These are phyloP conservation scores for Lactarius trivialis DNA, from an alignment of 768 basidiomycete genomes.

Conservation along the genomic window DNA sequence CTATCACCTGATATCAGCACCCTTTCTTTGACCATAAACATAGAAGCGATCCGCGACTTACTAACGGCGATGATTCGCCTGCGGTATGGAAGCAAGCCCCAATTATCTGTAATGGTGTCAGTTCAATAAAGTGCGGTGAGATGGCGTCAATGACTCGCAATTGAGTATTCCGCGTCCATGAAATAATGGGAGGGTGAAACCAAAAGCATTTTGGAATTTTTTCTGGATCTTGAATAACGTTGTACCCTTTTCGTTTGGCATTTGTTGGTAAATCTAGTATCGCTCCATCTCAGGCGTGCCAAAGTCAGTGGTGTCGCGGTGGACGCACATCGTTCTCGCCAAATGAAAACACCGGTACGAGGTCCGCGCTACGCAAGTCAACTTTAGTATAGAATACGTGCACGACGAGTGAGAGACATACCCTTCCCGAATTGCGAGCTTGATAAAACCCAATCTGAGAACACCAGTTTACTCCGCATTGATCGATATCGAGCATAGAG, in stretches of 20 bases:
- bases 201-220: slow-evolving; percentile 86
- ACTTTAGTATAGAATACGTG: not conserved
- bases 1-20: slow-evolving; percentile 35
- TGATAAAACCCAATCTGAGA: slow-evolving; percentile 85
- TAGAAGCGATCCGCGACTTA: slow-evolving; percentile 41
- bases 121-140: not conserved
- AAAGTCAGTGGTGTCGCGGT: slow-evolving; percentile 1
- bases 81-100: slow-evolving; percentile 94
- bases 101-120: slow-evolving; percentile 59
- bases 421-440: slow-evolving; percentile 87
- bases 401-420: slow-evolving; percentile 30
- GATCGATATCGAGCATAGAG: slow-evolving; percentile 5
- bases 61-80: slow-evolving; percentile 93
- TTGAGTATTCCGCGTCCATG: slow-evolving; percentile 93
- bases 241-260: slow-evolving; percentile 93
- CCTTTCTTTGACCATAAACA: not conserved
- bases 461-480: not conserved
- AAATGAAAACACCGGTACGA: slow-evolving; percentile 97
- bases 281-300: not conserved
- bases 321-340: slow-evolving; percentile 91
- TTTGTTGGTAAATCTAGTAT: slow-evolving; percentile 86
- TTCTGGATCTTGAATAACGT: slow-evolving; percentile 81
- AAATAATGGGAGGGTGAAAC: slow-evolving; percentile 96
- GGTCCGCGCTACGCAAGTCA: slow-evolving; percentile 59
- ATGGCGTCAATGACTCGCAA: slow-evolving; percentile 44